Base-by-base conservation (phyloP, 306 rosid genomes). In the Lagenaria siceraria region DNA sequence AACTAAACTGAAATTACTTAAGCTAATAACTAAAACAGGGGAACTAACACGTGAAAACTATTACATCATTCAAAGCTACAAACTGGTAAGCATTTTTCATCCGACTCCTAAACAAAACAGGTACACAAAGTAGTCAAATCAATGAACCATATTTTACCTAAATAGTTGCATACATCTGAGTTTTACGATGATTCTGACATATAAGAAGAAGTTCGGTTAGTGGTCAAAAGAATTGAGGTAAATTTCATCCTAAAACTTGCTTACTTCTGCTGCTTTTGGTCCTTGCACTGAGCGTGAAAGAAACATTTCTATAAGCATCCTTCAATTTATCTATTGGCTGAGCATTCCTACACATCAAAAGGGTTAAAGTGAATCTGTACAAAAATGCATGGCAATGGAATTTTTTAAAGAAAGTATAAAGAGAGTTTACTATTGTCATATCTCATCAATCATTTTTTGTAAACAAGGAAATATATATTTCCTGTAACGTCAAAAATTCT, bases 51-150 rank as follows among this genome's bases (percentile, higher is more conserved):
- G n/a, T n/a, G n/a, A n/a, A n/a, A n/a, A n/a, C n/a, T n/a, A n/a
- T n/a, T n/a, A n/a, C n/a, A n/a, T n/a, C n/a, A n/a, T n/a, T n/a
- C 98, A 81, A 94, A 94, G 87, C 92, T 92, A 53, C 98, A 89
- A 66, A 53, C 49, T 36, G 96, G 93, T 10, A 85, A 78, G 60
- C 15, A 24, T 63, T 89, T 89, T 56, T 90, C 98, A 53, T 22
- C 46, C 51, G 86, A 69, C 35, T 90, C 94, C 79, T 88, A 80
- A 90, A 0, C 27, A 21, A 77, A 71, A 11, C n/a, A 64, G 22
- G 10, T 69, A 55, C 8, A 42, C 38, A 4, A 55, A 35, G 53
- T 56, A 54, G 68, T 63, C 42, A 33, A 17, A 62, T 17, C 24
- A 7, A 12, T 17, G 1, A 29, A 35, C n/a, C n/a, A n/a, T n/a